Conservation (phyloP, 1,139 yeast species). For the Pneumocystis carinii region DNA sequence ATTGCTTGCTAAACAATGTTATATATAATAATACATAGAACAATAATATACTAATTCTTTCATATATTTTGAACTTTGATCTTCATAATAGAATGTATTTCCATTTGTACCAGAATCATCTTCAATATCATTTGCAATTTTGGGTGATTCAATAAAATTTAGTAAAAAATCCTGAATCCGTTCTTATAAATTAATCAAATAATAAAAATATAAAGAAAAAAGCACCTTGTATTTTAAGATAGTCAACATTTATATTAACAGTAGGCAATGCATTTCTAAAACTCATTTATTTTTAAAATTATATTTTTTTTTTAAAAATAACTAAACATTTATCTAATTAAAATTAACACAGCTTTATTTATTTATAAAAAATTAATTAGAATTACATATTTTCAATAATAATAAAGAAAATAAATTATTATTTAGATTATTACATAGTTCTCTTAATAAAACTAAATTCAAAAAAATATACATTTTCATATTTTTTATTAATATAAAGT, state of each 20-base stretch:
- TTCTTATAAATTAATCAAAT: constrained; percentile 19
- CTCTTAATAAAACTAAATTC: too few relatives aligned
- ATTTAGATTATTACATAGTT: too few relatives aligned
- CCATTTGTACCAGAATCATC: constrained; percentile 9
- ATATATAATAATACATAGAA: constrained; percentile 43
- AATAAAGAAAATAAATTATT: too few relatives aligned
- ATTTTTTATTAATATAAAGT: too few relatives aligned
- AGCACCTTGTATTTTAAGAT: constrained; percentile 29
- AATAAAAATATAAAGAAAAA: background rate
- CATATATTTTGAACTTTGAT: constrained; percentile 25
- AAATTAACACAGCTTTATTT: too few relatives aligned
- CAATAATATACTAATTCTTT: background rate
- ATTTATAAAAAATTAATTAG: too few relatives aligned
- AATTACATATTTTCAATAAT: too few relatives aligned
- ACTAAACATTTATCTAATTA: too few relatives aligned
- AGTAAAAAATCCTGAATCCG: constrained; percentile 33
- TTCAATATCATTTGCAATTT: constrained; percentile 19
- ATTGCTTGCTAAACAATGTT: constrained; percentile 58
- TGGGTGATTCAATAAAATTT: constrained; percentile 26
- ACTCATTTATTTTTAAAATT: background rate
- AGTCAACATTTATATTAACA: constrained; percentile 40
- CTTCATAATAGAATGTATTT: constrained; percentile 9
- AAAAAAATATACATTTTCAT: too few relatives aligned
- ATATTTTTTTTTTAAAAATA: too few relatives aligned
- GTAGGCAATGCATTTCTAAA: constrained; percentile 31